Conservation (phyloP, 2,329 filamentous ascomycete genomes). For the Diaporthe capsici region DNA sequence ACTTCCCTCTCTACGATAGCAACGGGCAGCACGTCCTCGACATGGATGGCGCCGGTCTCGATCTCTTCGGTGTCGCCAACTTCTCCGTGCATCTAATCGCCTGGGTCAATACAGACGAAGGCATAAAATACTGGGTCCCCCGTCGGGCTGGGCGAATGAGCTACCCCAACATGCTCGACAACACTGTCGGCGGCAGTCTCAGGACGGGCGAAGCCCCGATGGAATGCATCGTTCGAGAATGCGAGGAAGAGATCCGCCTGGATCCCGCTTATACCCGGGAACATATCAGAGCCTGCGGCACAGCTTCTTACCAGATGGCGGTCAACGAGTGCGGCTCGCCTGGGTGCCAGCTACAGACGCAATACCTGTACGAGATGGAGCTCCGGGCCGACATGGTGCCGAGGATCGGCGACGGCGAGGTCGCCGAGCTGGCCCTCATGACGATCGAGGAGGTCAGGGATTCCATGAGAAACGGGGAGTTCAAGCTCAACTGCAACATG, state of each 20-base stretch:
- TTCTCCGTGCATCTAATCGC: constrained; percentile 1
- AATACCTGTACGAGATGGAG: constrained; percentile 11
- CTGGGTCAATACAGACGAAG: background rate
- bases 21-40: background rate
- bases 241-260: background rate
- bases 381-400: background rate
- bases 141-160: background rate
- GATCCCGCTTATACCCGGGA: background rate
- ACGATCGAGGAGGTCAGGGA: background rate
- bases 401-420: background rate
- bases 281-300: background rate
- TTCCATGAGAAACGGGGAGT: background rate
- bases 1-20: background rate
- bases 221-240: background rate
- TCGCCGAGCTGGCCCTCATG: background rate
- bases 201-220: background rate
- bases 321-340: background rate
- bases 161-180: background rate
- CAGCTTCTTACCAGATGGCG: background rate
- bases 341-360: background rate
- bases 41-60: background rate
- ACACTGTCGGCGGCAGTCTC: background rate
- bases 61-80: background rate
- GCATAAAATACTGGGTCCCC: background rate
- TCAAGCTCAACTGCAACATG: constrained; percentile 19